Conservation (phyloP, 306 rosid species). For the Quercus mongolica region DNA sequence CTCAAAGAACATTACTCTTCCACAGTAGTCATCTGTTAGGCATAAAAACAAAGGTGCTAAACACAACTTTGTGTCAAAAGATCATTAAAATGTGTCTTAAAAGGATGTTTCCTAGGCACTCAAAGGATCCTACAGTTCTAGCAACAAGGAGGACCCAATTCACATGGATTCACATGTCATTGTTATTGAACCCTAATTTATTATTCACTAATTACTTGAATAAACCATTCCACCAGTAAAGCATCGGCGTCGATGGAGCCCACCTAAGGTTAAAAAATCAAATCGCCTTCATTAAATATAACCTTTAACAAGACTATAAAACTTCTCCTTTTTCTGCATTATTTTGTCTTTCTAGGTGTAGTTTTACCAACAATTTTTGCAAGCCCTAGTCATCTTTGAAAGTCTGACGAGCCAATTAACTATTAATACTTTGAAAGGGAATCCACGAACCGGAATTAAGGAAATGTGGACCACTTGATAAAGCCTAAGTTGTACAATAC, state of each 20-base stretch:
- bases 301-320: conserved; percentile 30
- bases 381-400: conserved; percentile 16
- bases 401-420: conserved; percentile 24
- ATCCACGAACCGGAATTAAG: conserved; percentile 33
- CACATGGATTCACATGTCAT: conserved; percentile 65
- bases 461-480: conserved; percentile 35
- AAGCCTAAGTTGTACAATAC: conserved; percentile 16
- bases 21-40: background rate
- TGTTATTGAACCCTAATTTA: conserved; percentile 34
- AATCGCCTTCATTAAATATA: conserved; percentile 29
- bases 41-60: background rate
- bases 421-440: conserved; percentile 23
- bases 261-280: conserved; percentile 25
- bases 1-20: too few relatives aligned
- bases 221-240: conserved; percentile 31
- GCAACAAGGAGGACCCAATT: conserved; percentile 59
- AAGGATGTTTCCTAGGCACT: conserved; percentile 25
- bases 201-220: conserved; percentile 19
- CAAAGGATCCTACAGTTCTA: conserved; percentile 23
- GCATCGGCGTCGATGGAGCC: conserved; percentile 41
- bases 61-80: background rate
- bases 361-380: conserved; percentile 11
- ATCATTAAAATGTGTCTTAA: background rate
- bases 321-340: conserved; percentile 18
- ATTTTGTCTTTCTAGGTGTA: conserved; percentile 18